Percentiles rank a stretch among this genome's conserved stretches.
Evolutionary conservation across 495 filamentous ascomycete genomes (phyloP).

Genomic region (Hypoxylon trugodes): DNA sequence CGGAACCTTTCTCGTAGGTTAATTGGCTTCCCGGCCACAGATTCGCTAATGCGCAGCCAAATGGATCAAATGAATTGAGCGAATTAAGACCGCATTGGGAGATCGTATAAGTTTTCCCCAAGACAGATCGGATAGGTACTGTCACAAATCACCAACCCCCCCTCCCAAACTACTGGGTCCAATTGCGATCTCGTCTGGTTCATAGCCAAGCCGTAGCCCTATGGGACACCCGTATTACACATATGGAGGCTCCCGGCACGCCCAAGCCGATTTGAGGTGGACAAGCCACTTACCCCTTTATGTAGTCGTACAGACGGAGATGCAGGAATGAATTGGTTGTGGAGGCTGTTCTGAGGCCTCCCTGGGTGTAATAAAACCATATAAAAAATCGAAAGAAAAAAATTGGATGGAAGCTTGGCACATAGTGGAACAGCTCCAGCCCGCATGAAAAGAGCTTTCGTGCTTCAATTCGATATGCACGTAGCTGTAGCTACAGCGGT

Average conservation of each 20-base stretch:
- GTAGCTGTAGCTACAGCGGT: constrained; percentile 32
- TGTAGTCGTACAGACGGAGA: constrained; percentile 19
- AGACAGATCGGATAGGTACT: constrained; percentile 21
- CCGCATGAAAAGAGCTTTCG: constrained; percentile 31
- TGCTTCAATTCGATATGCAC: constrained; percentile 35
- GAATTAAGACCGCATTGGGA: constrained; percentile 3
- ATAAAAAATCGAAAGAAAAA: constrained; percentile 15
- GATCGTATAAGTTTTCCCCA: constrained; percentile 8
- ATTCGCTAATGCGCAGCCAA: constrained; percentile 12
- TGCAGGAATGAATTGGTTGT: constrained; percentile 14
- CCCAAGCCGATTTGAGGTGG: constrained; percentile 21
- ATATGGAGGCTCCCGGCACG: constrained; percentile 11
- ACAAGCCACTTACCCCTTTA: constrained; percentile 10
- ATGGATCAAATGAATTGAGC: background rate
- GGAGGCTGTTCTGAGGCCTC: constrained; percentile 33
- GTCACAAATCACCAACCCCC: constrained; percentile 29
- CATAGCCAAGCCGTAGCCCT: constrained; percentile 36
- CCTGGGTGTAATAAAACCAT: constrained; percentile 14
- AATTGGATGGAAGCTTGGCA: constrained; percentile 27
- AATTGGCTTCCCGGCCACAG: background rate
- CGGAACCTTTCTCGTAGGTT: constrained; percentile 1
- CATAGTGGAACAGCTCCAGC: constrained; percentile 24
- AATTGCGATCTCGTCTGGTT: constrained; percentile 32
- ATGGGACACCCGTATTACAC: constrained; percentile 20
- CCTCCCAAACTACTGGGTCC: constrained; percentile 38